Percentiles rank a stretch among this genome's conserved stretches.
phyloP scores from a whole-genome alignment of 495 filamentous ascomycete species.

The Physcia stellaris region DNA sequence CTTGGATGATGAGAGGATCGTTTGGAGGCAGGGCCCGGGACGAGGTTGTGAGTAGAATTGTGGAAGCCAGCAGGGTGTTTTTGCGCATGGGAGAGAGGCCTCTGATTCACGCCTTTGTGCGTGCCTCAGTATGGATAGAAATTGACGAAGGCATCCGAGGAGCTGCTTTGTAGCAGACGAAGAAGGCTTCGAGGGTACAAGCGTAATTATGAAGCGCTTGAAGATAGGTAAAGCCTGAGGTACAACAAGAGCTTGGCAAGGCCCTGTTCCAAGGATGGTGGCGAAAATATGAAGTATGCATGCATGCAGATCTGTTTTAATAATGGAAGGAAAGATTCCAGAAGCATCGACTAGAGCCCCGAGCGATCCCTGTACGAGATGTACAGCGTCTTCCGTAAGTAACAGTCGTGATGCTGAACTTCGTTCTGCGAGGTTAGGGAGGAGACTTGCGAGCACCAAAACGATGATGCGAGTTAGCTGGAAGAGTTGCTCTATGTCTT shows the following conservation, averaged over 20 bases:
- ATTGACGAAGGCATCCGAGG: constrained; percentile 61
- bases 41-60: constrained; percentile 75
- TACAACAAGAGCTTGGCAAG: constrained; percentile 77
- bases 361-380: constrained; percentile 65
- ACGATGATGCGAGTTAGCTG: constrained; percentile 93
- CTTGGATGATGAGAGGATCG: constrained; percentile 54
- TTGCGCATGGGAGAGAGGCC: constrained; percentile 80
- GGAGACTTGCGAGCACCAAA: constrained; percentile 68
- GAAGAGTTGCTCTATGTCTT: constrained; percentile 97
- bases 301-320: constrained; percentile 90
- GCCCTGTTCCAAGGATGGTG: constrained; percentile 74
- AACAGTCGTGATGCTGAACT: constrained; percentile 56
- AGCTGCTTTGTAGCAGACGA: constrained; percentile 32
- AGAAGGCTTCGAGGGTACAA: constrained; percentile 26
- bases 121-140: constrained; percentile 65
- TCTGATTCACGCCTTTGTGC: constrained; percentile 74
- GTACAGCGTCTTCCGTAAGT: constrained; percentile 68
- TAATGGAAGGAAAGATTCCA: constrained; percentile 88
- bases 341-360: constrained; percentile 86
- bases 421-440: constrained; percentile 74
- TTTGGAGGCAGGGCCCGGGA: constrained; percentile 54
- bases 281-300: constrained; percentile 95
- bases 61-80: constrained; percentile 76
- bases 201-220: constrained; percentile 71
- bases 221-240: constrained; percentile 86